These are phyloP conservation scores for Sporothrix phasma DNA, from an alignment of 2,329 filamentous ascomycete genomes.

Conservation along the genomic window DNA sequence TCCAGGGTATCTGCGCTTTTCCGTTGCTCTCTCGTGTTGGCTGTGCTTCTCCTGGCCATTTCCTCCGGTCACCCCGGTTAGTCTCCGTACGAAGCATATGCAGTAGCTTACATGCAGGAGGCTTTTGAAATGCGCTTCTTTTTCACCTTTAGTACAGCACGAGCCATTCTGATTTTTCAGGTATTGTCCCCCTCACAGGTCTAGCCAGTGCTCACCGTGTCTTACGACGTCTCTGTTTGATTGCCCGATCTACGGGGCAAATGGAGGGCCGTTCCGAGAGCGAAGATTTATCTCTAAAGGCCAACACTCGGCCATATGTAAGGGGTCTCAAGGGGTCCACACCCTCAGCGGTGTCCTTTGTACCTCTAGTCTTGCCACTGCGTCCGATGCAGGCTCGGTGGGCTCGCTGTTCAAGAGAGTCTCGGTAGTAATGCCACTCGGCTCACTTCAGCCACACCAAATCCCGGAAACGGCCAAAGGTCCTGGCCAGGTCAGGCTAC, in stretches of 20 bases:
- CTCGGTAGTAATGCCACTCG: constrained; percentile 1
- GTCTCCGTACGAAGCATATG: constrained; percentile 8
- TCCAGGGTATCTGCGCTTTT: background rate
- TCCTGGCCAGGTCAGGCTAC: background rate
- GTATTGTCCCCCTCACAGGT: background rate
- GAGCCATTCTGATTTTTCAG: background rate
- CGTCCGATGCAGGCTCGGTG: background rate
- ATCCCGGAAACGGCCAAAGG: background rate
- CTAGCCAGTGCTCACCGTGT: background rate
- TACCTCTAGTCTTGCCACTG: background rate
- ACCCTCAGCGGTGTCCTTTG: background rate
- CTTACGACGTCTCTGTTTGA: background rate
- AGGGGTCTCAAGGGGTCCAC: no score
- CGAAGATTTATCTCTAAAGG: background rate
- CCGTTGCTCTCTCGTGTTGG: background rate
- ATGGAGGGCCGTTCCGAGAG: background rate
- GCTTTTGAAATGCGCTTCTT: background rate
- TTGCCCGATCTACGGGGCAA: background rate
- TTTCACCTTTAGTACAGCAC: background rate
- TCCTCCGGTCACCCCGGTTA: constrained; percentile 12
- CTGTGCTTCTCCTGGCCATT: background rate
- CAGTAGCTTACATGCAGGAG: constrained; percentile 14
- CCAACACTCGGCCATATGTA: background rate
- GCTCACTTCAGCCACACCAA: constrained; percentile 8
- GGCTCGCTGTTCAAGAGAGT: background rate